phyloP scores from a whole-genome alignment of 2,329 filamentous ascomycete genomes.

The Phaeosphaeria sp. region DNA sequence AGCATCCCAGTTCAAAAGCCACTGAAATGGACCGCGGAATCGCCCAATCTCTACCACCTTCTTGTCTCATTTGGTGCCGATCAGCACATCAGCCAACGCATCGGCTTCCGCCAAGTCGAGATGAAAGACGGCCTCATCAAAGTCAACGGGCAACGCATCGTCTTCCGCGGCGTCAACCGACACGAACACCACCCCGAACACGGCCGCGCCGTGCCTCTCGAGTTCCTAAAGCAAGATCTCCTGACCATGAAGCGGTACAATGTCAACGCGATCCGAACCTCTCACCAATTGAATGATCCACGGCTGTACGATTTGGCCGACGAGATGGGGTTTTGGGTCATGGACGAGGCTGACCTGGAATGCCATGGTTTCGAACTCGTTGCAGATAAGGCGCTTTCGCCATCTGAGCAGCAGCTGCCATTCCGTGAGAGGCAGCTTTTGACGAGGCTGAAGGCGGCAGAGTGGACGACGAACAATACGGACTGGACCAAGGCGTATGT shows the following conservation, averaged over 20 bases:
- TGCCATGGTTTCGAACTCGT: slow-evolving; percentile 54
- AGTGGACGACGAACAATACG: slow-evolving; percentile 68
- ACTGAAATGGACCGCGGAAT: slow-evolving; percentile 73
- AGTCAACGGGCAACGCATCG: slow-evolving; percentile 68
- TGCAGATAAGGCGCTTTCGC: slow-evolving; percentile 33
- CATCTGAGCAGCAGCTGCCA: slow-evolving; percentile 53
- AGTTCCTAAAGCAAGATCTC: slow-evolving; percentile 68
- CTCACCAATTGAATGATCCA: slow-evolving; percentile 72
- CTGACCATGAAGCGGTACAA: slow-evolving; percentile 74
- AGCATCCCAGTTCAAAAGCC: slow-evolving; percentile 60
- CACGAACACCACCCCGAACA: slow-evolving; percentile 73
- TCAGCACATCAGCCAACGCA: slow-evolving; percentile 58
- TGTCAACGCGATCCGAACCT: slow-evolving; percentile 73
- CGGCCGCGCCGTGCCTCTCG: slow-evolving; percentile 68
- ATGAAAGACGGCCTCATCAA: slow-evolving; percentile 65
- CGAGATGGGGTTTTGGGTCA: slow-evolving; percentile 71
- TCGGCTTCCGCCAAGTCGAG: slow-evolving; percentile 71
- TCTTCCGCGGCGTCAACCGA: slow-evolving; percentile 70
- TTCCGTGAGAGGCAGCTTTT: slow-evolving; percentile 67
- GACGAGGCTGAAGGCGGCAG: slow-evolving; percentile 61
- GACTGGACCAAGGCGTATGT: slow-evolving; percentile 70
- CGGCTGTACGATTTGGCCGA: slow-evolving; percentile 67
- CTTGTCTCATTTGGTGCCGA: slow-evolving; percentile 51
- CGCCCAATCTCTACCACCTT: slow-evolving; percentile 66
- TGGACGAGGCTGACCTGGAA: slow-evolving; percentile 62